Percentiles rank a stretch among this genome's conserved stretches.
Conservation (phyloP, 2,329 filamentous ascomycete species). For the Chaetothyriales sp. region DNA sequence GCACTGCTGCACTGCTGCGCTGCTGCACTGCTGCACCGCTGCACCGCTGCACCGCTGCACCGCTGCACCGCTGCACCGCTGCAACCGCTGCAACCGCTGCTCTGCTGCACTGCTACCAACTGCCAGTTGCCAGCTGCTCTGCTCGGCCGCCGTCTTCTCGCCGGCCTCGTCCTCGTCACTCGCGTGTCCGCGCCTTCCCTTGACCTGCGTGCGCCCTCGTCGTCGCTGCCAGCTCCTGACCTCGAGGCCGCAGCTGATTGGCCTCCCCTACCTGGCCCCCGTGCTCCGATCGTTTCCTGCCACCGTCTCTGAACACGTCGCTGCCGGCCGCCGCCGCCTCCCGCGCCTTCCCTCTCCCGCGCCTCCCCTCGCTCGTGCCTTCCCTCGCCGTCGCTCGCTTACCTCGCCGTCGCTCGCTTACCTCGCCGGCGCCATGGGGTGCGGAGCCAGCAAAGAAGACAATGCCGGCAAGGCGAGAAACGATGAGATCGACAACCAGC, state of each 20-base stretch:
- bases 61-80: too few species aligned
- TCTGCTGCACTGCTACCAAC: too few species aligned
- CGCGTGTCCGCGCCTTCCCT: too few species aligned
- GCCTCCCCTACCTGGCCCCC: background rate
- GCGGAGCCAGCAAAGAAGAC: slow-evolving; percentile 98
- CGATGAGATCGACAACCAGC: slow-evolving; percentile 98
- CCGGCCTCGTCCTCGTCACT: background rate
- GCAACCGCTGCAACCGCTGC: too few species aligned
- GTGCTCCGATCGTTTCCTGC: background rate
- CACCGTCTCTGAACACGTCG: background rate
- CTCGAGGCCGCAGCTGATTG: background rate
- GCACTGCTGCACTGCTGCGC: background rate
- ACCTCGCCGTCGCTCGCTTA: background rate
- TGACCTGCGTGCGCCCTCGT: too few species aligned
- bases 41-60: too few species aligned
- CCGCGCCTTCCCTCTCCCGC: too few species aligned
- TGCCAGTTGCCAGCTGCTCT: too few species aligned
- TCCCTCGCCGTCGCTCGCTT: background rate
- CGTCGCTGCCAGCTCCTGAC: background rate
- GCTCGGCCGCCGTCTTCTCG: background rate
- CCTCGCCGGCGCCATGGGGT: slow-evolving; percentile 62
- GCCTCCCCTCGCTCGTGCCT: too few species aligned
- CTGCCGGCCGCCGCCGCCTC: too few species aligned
- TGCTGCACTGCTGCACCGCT: background rate
- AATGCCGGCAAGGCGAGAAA: slow-evolving; percentile 99